Conservation (phyloP, 805 yeast species). For the Saccharomyces paradoxus region DNA sequence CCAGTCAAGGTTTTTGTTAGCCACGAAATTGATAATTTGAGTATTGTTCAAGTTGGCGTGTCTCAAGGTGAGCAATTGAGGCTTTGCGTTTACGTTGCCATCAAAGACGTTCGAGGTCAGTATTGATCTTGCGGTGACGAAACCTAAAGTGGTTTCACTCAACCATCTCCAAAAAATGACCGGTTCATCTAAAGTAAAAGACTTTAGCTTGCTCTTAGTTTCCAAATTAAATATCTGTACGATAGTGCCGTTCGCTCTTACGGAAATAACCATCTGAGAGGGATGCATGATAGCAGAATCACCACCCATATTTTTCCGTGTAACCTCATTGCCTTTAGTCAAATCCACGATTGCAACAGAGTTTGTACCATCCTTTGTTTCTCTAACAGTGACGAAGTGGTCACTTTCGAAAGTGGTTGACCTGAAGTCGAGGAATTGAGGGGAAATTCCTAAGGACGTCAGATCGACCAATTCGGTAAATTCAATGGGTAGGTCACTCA, state of each 20-base stretch:
- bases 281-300: conserved; percentile 98
- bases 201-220: conserved; percentile 80
- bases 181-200: conserved; percentile 78
- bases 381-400: conserved; percentile 77
- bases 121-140: conserved; percentile 70
- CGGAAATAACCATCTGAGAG: conserved; percentile 73
- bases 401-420: conserved; percentile 93
- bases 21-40: conserved; percentile 85
- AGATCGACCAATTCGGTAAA: conserved; percentile 91
- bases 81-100: conserved; percentile 68
- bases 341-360: conserved; percentile 92
- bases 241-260: conserved; percentile 94
- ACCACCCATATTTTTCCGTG: conserved; percentile 90
- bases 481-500: conserved; percentile 85
- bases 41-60: conserved; percentile 70
- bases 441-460: conserved; percentile 77
- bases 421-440: conserved; percentile 78
- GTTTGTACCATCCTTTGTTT: conserved; percentile 53
- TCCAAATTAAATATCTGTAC: conserved; percentile 88
- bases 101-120: conserved; percentile 81
- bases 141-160: conserved; percentile 60
- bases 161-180: conserved; percentile 96
- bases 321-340: conserved; percentile 65
- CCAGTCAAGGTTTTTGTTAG: conserved; percentile 80
- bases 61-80: conserved; percentile 71